Conservation (phyloP, 257 asterid genomes). For the Primulina eburnea region DNA sequence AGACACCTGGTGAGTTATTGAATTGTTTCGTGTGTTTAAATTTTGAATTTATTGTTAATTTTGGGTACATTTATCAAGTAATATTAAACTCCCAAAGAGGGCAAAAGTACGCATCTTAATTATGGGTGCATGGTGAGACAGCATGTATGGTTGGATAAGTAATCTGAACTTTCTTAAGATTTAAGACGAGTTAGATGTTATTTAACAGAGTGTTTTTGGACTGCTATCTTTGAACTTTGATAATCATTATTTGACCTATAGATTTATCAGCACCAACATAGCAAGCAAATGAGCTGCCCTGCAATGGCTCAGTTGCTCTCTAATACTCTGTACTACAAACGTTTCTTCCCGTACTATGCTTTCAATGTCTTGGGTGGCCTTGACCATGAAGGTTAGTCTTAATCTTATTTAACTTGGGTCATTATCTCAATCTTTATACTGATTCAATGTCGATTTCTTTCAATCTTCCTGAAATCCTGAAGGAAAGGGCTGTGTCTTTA, state of each 20-base stretch:
- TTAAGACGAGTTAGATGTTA: background rate
- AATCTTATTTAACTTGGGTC: constrained; percentile 10
- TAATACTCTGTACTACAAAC: constrained; percentile 81
- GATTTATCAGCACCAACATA: constrained; percentile 91
- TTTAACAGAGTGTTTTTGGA: background rate
- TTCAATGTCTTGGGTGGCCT: constrained; percentile 96
- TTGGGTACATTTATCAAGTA: background rate
- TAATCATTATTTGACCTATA: constrained; percentile 25
- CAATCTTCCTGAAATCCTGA: constrained; percentile 17
- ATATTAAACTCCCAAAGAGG: background rate
- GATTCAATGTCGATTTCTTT: constrained; percentile 14
- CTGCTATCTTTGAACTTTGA: background rate
- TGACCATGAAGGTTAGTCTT: constrained; percentile 71
- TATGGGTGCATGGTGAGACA: background rate
- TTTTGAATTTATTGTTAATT: constrained; percentile 4
- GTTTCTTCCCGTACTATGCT: constrained; percentile 86
- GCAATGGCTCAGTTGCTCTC: constrained; percentile 95
- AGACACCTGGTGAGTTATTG: constrained; percentile 49
- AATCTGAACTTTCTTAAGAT: background rate
- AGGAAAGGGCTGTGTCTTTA: constrained; percentile 98
- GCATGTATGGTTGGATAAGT: background rate
- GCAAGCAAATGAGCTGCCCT: constrained; percentile 98
- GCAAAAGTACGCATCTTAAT: background rate
- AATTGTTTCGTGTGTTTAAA: background rate
- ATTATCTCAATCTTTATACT: background rate